These are phyloP conservation scores for Musa balbisiana DNA, from an alignment of 202 grass and related monocot genomes.

Conservation along the genomic window DNA sequence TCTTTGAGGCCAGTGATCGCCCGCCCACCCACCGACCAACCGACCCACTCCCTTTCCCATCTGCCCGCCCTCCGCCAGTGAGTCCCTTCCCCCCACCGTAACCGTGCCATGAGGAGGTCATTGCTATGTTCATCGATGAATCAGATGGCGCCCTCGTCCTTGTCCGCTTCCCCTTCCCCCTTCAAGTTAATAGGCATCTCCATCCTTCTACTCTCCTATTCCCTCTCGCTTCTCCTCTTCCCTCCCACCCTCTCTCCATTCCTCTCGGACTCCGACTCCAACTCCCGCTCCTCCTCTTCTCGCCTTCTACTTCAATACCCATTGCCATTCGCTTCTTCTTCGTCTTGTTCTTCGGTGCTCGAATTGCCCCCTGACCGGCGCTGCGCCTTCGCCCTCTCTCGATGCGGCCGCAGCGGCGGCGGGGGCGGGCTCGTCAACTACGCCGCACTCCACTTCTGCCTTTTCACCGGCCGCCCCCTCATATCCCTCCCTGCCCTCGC, in stretches of 20 bases:
- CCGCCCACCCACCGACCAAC: no score
- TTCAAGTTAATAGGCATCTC: slow-evolving; percentile 19
- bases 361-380: background rate
- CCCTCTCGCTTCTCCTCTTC: background rate
- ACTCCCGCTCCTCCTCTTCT: slow-evolving; percentile 18
- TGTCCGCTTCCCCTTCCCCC: background rate
- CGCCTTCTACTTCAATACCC: slow-evolving; percentile 26
- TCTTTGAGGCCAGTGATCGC: no score
- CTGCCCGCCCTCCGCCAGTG: no score
- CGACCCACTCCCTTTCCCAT: no score
- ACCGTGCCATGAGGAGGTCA: background rate
- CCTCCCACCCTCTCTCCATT: background rate
- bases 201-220: slow-evolving; percentile 4
- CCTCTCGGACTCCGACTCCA: background rate
- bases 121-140: background rate
- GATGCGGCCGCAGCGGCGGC: slow-evolving; percentile 13
- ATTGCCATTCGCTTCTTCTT: background rate
- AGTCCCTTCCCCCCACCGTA: background rate
- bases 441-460: slow-evolving; percentile 50
- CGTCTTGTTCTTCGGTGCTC: slow-evolving; percentile 8
- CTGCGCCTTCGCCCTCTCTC: slow-evolving; percentile 8
- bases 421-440: slow-evolving; percentile 56
- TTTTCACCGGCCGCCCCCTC: slow-evolving; percentile 31
- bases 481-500: slow-evolving; percentile 42
- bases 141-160: background rate